A percentile compares a stretch with the other conserved stretches of the same genome.
Evolutionary conservation across 116 monocot genomes (phyloP).

Genomic region (Papilionanthe hybrid): DNA sequence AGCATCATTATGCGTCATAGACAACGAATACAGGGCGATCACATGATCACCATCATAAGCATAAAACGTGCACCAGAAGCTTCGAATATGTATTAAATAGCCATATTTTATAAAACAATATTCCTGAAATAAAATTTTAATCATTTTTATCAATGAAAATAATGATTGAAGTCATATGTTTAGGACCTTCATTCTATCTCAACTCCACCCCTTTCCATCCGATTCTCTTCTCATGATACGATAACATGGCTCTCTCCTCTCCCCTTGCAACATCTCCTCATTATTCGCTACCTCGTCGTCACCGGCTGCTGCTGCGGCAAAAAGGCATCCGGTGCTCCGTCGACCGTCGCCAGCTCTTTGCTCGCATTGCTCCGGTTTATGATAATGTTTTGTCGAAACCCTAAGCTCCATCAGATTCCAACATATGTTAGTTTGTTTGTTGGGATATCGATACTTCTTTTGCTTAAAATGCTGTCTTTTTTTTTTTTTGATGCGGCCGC

Average conservation of each 20-base stretch:
- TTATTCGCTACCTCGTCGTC: not conserved
- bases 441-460: no score
- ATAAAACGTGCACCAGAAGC: no score
- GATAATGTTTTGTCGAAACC: slow-evolving; percentile 40
- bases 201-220: no score
- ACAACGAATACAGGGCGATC: no score
- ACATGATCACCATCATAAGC: no score
- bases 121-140: no score
- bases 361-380: slow-evolving; percentile 85
- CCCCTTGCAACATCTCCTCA: not conserved
- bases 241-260: not conserved
- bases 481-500: slow-evolving; percentile 3
- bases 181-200: not conserved
- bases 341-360: slow-evolving; percentile 72
- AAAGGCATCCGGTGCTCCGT: slow-evolving; percentile 27
- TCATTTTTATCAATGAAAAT: no score
- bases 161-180: not conserved
- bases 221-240: not conserved
- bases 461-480: not conserved
- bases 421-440: not conserved
- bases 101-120: no score
- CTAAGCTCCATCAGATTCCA: not conserved
- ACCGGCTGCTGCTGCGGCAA: not conserved
- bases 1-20: no score
- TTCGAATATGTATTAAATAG: no score